Conservation (phyloP, 805 yeast genomes). For the Barnettozyma botsteinii region DNA sequence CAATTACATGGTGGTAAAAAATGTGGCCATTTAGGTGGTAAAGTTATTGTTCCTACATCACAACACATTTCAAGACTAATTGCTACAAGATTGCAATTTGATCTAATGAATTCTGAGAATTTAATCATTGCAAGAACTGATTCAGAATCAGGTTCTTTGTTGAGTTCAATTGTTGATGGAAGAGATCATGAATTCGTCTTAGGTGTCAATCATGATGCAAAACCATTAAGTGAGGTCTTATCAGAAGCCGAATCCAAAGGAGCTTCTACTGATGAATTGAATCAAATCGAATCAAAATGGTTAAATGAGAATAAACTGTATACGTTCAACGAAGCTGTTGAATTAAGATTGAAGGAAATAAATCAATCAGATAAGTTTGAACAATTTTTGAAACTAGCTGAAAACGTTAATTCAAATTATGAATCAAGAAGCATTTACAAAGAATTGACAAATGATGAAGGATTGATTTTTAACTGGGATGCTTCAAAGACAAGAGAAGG, state of each 20-base stretch:
- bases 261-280: slow-evolving; percentile 29
- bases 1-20: slow-evolving; percentile 62
- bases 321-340: slow-evolving; percentile 49
- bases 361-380: slow-evolving; percentile 27
- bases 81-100: slow-evolving; percentile 61
- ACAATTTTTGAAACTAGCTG: slow-evolving; percentile 19
- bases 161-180: slow-evolving; percentile 48
- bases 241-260: slow-evolving; percentile 39
- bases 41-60: slow-evolving; percentile 54
- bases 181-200: slow-evolving; percentile 50
- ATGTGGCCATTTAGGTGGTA: slow-evolving; percentile 60
- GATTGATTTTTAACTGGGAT: slow-evolving; percentile 46
- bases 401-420: slow-evolving; percentile 12
- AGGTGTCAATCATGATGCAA: slow-evolving; percentile 36
- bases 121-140: slow-evolving; percentile 58
- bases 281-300: slow-evolving; percentile 43
- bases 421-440: slow-evolving; percentile 11
- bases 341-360: slow-evolving; percentile 15
- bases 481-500: slow-evolving; percentile 56
- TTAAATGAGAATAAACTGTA: slow-evolving; percentile 32
- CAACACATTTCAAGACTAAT: slow-evolving; percentile 48
- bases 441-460: slow-evolving; percentile 19
- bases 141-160: slow-evolving; percentile 47
- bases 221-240: slow-evolving; percentile 42
- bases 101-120: slow-evolving; percentile 54